Percentiles rank a stretch among this genome's conserved stretches.
These are phyloP conservation scores for Leccinum fibrillosum DNA, from an alignment of 768 basidiomycete species.

Conservation along the genomic window DNA sequence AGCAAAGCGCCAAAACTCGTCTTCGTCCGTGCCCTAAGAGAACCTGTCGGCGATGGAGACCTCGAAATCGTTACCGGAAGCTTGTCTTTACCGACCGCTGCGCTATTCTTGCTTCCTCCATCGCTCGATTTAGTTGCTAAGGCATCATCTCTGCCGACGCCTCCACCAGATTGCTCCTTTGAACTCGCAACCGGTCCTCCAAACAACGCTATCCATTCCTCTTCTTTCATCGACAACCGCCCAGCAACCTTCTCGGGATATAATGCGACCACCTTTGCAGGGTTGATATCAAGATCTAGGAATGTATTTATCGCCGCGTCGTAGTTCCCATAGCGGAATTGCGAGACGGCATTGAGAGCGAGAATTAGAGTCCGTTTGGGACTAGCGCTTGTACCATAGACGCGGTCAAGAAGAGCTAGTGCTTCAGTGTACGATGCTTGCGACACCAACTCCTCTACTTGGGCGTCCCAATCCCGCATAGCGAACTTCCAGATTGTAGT, in stretches of 20 bases:
- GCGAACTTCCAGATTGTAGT: constrained; percentile 73
- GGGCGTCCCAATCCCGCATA: constrained; percentile 73
- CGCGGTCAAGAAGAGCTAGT: constrained; percentile 65
- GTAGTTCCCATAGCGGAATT: constrained; percentile 67
- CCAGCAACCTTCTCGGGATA: constrained; percentile 84
- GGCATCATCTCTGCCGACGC: constrained; percentile 20
- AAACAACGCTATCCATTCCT: constrained; percentile 78
- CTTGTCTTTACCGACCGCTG: constrained; percentile 24
- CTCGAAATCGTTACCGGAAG: constrained; percentile 16
- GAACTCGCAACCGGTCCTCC: constrained; percentile 56
- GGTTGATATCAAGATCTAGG: constrained; percentile 85
- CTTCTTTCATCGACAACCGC: constrained; percentile 62
- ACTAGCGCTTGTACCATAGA: constrained; percentile 10
- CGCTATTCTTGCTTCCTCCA: constrained; percentile 22
- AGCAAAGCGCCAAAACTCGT: constrained; percentile 52
- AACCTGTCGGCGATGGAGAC: constrained; percentile 36
- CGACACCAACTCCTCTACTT: constrained; percentile 80
- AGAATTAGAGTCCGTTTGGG: constrained; percentile 54
- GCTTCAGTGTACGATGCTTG: constrained; percentile 73
- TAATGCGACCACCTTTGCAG: constrained; percentile 88
- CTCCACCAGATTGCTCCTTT: constrained; percentile 8
- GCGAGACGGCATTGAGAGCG: constrained; percentile 73
- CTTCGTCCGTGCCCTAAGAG: constrained; percentile 51
- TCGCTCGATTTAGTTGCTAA: constrained; percentile 26
- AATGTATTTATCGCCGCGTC: constrained; percentile 84